Conservation (phyloP, 306 rosid genomes). For the Vigna mungo region DNA sequence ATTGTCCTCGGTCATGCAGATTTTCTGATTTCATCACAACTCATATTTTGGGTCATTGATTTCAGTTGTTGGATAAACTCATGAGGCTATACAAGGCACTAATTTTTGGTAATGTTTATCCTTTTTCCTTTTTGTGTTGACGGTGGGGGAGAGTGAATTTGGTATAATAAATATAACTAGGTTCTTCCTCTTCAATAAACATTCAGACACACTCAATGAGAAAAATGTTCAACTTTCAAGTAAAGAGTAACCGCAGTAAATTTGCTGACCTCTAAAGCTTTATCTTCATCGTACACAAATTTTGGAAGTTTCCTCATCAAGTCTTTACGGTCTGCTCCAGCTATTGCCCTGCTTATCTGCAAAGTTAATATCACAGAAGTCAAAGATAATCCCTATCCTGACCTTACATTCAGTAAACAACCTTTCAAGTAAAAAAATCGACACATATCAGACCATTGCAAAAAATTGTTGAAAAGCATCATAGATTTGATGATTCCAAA, state of each 20-base stretch:
- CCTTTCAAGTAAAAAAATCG: conserved; percentile 14
- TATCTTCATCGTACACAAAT: conserved; percentile 72
- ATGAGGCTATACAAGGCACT: background rate
- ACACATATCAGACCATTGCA: background rate
- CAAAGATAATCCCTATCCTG: conserved; percentile 7
- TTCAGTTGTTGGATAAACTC: conserved; percentile 11
- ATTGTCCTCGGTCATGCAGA: background rate
- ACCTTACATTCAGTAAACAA: conserved; percentile 7
- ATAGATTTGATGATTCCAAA: conserved; percentile 3
- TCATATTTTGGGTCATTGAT: background rate
- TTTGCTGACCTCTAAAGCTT: conserved; percentile 68
- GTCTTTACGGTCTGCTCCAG: conserved; percentile 64
- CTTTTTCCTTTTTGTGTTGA: background rate
- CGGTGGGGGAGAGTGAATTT: background rate
- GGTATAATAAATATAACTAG: background rate
- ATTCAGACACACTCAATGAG: conserved; percentile 13
- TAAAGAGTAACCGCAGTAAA: conserved; percentile 20
- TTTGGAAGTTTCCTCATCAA: conserved; percentile 74
- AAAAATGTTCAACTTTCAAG: conserved; percentile 19
- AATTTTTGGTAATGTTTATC: background rate
- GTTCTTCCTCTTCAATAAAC: conserved; percentile 2
- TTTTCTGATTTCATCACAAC: background rate
- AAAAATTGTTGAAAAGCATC: conserved; percentile 20
- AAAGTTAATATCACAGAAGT: conserved; percentile 7
- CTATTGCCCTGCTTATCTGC: conserved; percentile 65